These are phyloP conservation scores for Quambalaria eucalypti DNA, from an alignment of 1,284 basidiomycete species.

Conservation along the genomic window DNA sequence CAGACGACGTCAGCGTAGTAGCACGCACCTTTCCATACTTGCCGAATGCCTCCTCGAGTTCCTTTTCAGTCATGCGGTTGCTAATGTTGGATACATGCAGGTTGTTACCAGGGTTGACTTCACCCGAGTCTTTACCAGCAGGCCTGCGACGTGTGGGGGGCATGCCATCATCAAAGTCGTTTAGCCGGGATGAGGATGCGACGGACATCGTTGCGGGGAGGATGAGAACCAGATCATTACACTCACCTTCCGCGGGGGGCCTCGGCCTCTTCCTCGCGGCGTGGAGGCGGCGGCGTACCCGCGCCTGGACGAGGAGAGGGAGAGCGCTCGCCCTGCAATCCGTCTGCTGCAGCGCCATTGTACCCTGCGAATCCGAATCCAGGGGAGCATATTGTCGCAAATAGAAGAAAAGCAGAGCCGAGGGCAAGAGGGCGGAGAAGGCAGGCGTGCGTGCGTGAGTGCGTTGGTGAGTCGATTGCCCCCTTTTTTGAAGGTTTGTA, in stretches of 20 bases:
- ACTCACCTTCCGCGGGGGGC: constrained; percentile 24
- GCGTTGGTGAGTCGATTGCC: neutral
- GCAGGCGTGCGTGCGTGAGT: neutral
- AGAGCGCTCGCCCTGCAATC: constrained; percentile 9
- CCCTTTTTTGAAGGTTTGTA: neutral
- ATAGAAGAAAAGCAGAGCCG: no score
- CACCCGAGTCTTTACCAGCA: constrained; percentile 47
- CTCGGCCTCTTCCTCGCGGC: constrained; percentile 1
- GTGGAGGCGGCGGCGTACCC: constrained; percentile 11
- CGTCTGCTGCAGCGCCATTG: neutral
- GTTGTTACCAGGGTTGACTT: constrained; percentile 83
- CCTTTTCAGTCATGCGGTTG: constrained; percentile 68
- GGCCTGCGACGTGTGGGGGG: neutral
- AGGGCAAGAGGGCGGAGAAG: neutral
- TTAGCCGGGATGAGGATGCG: neutral
- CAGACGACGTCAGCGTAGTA: no score
- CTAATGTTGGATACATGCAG: constrained; percentile 85
- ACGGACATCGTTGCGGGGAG: neutral
- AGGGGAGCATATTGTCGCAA: no score
- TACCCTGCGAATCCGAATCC: no score
- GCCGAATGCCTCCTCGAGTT: constrained; percentile 76
- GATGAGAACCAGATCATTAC: neutral
- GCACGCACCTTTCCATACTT: constrained; percentile 78
- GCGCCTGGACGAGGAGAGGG: constrained; percentile 23
- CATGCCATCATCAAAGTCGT: no score